phyloP scores from a whole-genome alignment of 2,329 filamentous ascomycete species.

The Penicillium sp. region DNA sequence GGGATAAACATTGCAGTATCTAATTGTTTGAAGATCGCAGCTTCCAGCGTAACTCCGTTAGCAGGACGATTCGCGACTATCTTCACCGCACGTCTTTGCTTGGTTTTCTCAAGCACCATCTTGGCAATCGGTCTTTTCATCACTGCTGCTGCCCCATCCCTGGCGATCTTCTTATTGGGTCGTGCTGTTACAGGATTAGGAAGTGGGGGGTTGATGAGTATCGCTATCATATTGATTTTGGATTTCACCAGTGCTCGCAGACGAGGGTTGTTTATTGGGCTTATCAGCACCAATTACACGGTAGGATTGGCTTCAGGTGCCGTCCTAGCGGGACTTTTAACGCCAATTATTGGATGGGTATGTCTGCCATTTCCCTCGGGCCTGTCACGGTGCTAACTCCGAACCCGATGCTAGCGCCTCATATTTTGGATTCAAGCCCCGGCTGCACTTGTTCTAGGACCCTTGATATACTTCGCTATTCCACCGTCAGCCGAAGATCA shows the following conservation, averaged over 20 bases:
- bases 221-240: constrained; percentile 74
- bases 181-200: constrained; percentile 69
- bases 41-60: constrained; percentile 64
- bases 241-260: constrained; percentile 68
- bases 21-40: constrained; percentile 50
- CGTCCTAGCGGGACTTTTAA: constrained; percentile 66
- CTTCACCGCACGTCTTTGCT: constrained; percentile 68
- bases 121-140: constrained; percentile 64
- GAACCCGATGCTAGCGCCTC: constrained; percentile 53
- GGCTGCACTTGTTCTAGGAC: constrained; percentile 60
- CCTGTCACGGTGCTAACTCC: background rate
- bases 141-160: constrained; percentile 61
- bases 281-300: constrained; percentile 73
- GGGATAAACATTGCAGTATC: background rate
- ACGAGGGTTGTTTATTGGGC: constrained; percentile 71
- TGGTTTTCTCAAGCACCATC: constrained; percentile 61
- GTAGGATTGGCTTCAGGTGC: constrained; percentile 71
- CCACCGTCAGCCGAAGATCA: constrained; percentile 47
- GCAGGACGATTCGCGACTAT: constrained; percentile 72
- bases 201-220: constrained; percentile 69
- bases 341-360: constrained; percentile 70
- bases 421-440: constrained; percentile 75
- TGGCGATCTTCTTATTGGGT: constrained; percentile 67
- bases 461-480: constrained; percentile 65
- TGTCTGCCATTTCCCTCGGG: constrained; percentile 26